phyloP scores from a whole-genome alignment of 768 basidiomycete genomes.

The Lentinula raphanica region DNA sequence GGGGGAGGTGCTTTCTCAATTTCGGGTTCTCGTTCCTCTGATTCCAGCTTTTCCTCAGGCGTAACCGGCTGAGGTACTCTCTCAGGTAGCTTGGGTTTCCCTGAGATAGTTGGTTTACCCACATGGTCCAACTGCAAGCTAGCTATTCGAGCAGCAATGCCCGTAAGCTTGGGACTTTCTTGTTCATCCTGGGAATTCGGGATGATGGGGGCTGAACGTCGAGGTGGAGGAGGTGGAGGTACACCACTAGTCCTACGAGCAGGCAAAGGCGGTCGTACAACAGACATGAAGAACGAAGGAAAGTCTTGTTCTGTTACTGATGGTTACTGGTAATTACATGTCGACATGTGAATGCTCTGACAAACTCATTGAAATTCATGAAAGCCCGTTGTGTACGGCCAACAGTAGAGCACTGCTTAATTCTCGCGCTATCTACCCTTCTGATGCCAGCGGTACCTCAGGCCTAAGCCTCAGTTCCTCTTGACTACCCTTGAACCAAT shows the following conservation, averaged over 20 bases:
- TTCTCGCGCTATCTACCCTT: neutral
- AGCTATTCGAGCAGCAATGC: conserved; percentile 29
- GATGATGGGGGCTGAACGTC: conserved; percentile 12
- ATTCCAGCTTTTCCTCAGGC: neutral
- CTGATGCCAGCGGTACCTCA: neutral
- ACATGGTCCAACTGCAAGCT: conserved; percentile 23
- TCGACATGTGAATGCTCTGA: neutral
- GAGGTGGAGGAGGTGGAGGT: conserved; percentile 17
- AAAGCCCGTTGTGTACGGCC: neutral
- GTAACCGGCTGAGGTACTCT: neutral
- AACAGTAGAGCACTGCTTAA: neutral
- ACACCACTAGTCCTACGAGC: conserved; percentile 5
- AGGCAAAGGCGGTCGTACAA: neutral
- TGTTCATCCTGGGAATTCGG: conserved; percentile 9
- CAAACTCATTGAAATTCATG: too few relatives aligned
- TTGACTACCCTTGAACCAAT: neutral
- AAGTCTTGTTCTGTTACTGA: too few relatives aligned
- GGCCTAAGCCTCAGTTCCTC: too few relatives aligned
- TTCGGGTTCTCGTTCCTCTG: neutral
- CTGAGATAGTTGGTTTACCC: conserved; percentile 6
- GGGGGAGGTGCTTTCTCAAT: conserved; percentile 8
- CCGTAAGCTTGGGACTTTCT: conserved; percentile 6
- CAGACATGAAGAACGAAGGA: neutral
- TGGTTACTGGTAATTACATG: neutral
- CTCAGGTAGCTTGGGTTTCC: neutral